Evolutionary conservation across 2,329 filamentous ascomycete species (phyloP).

Genomic region (Corynespora cassiicola): DNA sequence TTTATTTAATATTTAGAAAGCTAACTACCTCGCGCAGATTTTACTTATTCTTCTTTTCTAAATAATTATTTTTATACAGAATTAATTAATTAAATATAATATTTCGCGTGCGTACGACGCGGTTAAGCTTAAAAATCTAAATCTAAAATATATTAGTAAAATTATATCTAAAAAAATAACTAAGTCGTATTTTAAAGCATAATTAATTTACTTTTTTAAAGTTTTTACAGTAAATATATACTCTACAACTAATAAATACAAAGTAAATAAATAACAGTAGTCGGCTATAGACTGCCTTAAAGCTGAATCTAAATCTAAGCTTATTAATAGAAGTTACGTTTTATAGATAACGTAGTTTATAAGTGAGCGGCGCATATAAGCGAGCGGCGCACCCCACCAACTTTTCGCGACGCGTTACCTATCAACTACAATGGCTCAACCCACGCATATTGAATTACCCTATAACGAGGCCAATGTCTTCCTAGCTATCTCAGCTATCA

Average conservation of each 20-base stretch:
- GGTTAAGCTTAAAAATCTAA: constrained; percentile 9
- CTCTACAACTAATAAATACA: constrained; percentile 8
- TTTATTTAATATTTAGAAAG: no score
- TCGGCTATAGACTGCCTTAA: constrained; percentile 6
- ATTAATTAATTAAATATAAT: constrained; percentile 5
- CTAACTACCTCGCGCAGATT: no score
- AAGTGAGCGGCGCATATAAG: constrained; percentile 7
- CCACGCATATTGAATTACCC: no score
- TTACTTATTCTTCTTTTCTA: not conserved
- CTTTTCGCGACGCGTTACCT: no score
- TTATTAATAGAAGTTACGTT: constrained; percentile 12
- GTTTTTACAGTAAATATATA: constrained; percentile 7
- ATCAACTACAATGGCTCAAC: no score
- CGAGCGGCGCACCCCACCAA: constrained; percentile 6
- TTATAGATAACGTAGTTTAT: constrained; percentile 9
- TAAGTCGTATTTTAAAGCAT: constrained; percentile 8
- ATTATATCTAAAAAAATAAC: constrained; percentile 20
- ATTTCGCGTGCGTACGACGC: constrained; percentile 9
- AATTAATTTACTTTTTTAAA: constrained; percentile 6
- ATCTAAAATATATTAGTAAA: constrained; percentile 15
- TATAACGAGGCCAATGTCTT: no score
- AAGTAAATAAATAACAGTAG: constrained; percentile 8
- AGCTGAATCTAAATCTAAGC: constrained; percentile 12
- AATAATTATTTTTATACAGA: not conserved
- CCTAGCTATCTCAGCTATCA: no score